phyloP scores from a whole-genome alignment of 2,329 filamentous ascomycete species.

The Lecanicillium sp. region DNA sequence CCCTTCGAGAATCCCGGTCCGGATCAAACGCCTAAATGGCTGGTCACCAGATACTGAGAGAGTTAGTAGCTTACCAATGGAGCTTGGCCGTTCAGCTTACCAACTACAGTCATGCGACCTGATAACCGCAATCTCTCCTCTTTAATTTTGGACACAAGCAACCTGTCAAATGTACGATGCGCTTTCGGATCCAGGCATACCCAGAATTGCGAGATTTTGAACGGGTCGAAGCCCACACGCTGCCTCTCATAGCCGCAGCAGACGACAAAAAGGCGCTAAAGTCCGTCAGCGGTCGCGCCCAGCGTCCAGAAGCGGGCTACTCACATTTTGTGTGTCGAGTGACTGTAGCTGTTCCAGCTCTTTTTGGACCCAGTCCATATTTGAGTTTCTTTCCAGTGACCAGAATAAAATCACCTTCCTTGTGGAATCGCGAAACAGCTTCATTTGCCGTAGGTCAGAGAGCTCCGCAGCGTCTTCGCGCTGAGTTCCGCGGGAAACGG shows the following conservation, averaged over 20 bases:
- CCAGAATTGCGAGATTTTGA: background rate
- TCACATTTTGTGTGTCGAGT: background rate
- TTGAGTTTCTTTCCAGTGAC: background rate
- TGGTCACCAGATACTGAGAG: background rate
- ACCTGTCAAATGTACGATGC: background rate
- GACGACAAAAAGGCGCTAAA: background rate
- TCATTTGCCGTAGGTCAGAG: background rate
- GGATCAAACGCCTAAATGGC: background rate
- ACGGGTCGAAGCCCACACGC: background rate
- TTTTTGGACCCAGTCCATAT: background rate
- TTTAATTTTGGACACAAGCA: background rate
- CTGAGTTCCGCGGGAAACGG: background rate
- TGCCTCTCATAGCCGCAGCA: background rate
- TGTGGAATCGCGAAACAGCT: background rate
- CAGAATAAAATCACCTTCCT: background rate
- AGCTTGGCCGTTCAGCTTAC: background rate
- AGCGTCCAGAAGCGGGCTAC: no score
- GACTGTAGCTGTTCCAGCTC: background rate
- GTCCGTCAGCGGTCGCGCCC: background rate
- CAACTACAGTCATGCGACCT: background rate
- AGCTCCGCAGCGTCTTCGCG: background rate
- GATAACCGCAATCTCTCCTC: background rate
- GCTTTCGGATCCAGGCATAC: background rate
- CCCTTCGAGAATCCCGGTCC: background rate
- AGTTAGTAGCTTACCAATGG: background rate